Base-by-base conservation (phyloP, 768 basidiomycete species). In the Pulveroboletus ravenelii region DNA sequence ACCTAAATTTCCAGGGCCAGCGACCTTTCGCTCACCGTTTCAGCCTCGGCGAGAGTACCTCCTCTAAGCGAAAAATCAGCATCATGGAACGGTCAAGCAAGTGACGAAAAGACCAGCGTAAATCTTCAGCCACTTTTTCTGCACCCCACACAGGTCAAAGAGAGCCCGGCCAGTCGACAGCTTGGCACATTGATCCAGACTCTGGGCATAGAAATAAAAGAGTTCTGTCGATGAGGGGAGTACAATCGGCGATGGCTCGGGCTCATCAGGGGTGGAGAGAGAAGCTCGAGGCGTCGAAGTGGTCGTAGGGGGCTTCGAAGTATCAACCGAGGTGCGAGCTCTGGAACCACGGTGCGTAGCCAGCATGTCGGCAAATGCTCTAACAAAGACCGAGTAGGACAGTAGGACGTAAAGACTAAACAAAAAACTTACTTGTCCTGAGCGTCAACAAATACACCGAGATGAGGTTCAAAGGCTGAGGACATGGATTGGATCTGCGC, bases 151-250 rank as follows among this genome's bases (percentile, higher is more conserved):
- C 32, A 99, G 65, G 57, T 95, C 92, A 65, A 83, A 87, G 54
- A 99, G 70, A 5, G 93, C 80, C 52, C 86, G 82, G 0, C 89
- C 87, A 1, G 85, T 90, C 10, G 90, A 93, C 4, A 96, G 74
- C 61, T 89, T 93, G 2, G 90, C 87, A 62, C 95, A 97, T 62
- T 93, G 90, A 46, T 98, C 96, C 32, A 99, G 71, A 48, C 86
- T 93, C 66, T 98, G 93, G 0, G 85, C 91, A 64, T 98, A 98
- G 70, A 96, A 93, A 66, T 94, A 96, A 74, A 98, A 99, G 15
- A 99, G 72, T 58, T 98, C 94, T 1, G 94, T 97, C 1, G 94
- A 97, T 0, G 91, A 93, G 0, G 92, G 89, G 8, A 98, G 77
- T 1, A 98, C 90, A 3, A 79, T 72, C n/a, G 78, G 75, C 1